Percentiles rank a stretch among this genome's conserved stretches.
These are phyloP conservation scores for Trichoderma sp. DNA, from an alignment of 2,329 filamentous ascomycete genomes.

Conservation along the genomic window DNA sequence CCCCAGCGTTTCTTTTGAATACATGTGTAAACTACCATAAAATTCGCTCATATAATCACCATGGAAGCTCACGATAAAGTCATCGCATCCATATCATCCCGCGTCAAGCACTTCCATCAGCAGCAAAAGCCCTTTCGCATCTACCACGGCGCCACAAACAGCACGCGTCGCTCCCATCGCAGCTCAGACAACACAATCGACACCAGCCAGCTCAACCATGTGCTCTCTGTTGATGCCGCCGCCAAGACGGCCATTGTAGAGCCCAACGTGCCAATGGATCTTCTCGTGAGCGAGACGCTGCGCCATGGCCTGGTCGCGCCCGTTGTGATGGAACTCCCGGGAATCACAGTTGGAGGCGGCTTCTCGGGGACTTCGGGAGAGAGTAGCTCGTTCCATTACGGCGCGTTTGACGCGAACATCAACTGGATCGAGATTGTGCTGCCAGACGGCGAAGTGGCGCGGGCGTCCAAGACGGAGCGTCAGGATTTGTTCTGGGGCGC, in stretches of 20 bases:
- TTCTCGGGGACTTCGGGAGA: constrained; percentile 69
- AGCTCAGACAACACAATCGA: constrained; percentile 61
- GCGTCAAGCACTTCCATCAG: constrained; percentile 47
- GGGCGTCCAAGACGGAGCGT: constrained; percentile 54
- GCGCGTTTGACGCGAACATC: constrained; percentile 65
- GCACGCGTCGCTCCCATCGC: constrained; percentile 61
- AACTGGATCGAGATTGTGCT: constrained; percentile 66
- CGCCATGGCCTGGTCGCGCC: constrained; percentile 59
- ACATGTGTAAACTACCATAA: neutral
- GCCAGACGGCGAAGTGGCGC: constrained; percentile 58
- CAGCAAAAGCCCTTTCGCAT: constrained; percentile 64
- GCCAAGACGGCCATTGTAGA: constrained; percentile 63
- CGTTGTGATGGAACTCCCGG: constrained; percentile 71
- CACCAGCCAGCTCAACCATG: constrained; percentile 63
- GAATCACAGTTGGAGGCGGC: constrained; percentile 70
- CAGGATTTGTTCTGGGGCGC: constrained; percentile 65
- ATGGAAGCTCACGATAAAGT: constrained; percentile 49
- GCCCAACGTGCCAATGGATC: constrained; percentile 70
- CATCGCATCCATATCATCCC: constrained; percentile 46
- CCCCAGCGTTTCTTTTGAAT: neutral
- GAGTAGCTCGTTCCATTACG: constrained; percentile 67
- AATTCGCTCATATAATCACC: neutral
- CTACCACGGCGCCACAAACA: constrained; percentile 76
- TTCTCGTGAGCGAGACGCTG: constrained; percentile 60
- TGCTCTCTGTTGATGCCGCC: constrained; percentile 60